Base-by-base conservation (phyloP, 2,329 filamentous ascomycete species). In the Aspergillus oerlinghausenensis region DNA sequence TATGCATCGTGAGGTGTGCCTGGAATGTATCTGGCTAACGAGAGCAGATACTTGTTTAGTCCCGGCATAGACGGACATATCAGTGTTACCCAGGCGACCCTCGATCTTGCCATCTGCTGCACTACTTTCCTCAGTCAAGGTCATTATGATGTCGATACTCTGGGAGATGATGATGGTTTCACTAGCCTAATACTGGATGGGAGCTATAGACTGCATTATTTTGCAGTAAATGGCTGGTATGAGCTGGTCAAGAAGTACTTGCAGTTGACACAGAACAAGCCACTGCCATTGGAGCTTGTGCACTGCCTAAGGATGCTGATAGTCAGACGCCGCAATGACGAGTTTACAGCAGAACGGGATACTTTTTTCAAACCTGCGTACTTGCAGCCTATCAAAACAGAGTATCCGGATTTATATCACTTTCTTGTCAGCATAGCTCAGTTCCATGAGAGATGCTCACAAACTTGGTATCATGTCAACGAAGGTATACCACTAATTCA, bases 1-100 rank as follows among this genome's bases (percentile, higher is more conserved):
- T 96, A 35, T 7, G 32, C 0, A 17, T 17, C 32, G 1, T 35
- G 32, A 35, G 32, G 5, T 35, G 2, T 14, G 4, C 2, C 14
- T 35, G 32, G 4, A 35, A 17, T 1, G 2, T 6, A 17, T 35
- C 32, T 35, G 32, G 32, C 32, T 35, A 35, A 35, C 32, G 14
- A 29, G 14, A 29, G 19, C 4, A 51, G 48, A 45, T 55, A 55
- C 6, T 26, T 51, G 11, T 55, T 51, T n/a, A 55, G 53, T 38
- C 32, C 38, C 0, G 4, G 9, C 4, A 55, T 55, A 47, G 19
- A 29, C 5, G 48, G 47, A 1, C 17, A 51, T 42, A 51, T 55
- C 4, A 21, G 6, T 9, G 3, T 50, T 23, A 5, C 19, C 6
- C 10, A 47, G 8, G 53, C 53, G 3, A 55, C 38, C 29, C 29